Evolutionary conservation across 352 stramenopile genomes (phyloP), one percentile per base, ranked within the genome.

Genomic region (Salisapilia sapeloensis): DNA sequence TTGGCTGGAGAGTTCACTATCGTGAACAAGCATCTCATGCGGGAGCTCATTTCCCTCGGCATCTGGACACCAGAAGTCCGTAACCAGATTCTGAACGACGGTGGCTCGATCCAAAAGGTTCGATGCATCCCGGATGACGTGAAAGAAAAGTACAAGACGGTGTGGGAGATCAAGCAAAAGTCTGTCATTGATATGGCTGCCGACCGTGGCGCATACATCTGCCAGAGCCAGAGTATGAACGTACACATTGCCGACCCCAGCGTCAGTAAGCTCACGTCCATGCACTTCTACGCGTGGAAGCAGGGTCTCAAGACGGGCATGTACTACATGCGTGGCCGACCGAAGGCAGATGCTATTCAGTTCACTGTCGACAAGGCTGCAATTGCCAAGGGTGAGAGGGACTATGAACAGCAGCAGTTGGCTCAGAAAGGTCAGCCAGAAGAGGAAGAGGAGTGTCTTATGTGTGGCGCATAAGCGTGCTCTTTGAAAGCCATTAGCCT

Each of bases 261-360:
- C 17, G 91, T 94, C 19, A 86, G 76, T 24, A 98, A 98, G 61
- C 66, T 99, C 28, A 98, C 94, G n/a, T 97, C 84, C 22, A 98
- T 99, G 93, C 95, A 99, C 71, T 99, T 99, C 50, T 99, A 99
- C 55, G 87, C 93, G 4, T 99, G 96, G 96, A 98, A 97, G 70
- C 96, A 96, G 61, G 95, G 95, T 5, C 72, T 99, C 20, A 99
- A 99, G 84, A 99, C 96, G 12, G 94, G 95, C 31, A 98, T 99
- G 92, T 99, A 99, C 67, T 99, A 99, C 72, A 83, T 99, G 37
- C 89, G 96, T 35, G 97, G 92, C 18, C 71, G 81, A 20, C 94
- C 96, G 21, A 98, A 98, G 71, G 96, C 94, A n/a, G 80, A 98
- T 53, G 95, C 96, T 32, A 99, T 99, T 48, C 87, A 98, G 55